These are phyloP conservation scores for Cenchrus americanus DNA, from an alignment of 176 grass and related monocot species.

Conservation along the genomic window DNA sequence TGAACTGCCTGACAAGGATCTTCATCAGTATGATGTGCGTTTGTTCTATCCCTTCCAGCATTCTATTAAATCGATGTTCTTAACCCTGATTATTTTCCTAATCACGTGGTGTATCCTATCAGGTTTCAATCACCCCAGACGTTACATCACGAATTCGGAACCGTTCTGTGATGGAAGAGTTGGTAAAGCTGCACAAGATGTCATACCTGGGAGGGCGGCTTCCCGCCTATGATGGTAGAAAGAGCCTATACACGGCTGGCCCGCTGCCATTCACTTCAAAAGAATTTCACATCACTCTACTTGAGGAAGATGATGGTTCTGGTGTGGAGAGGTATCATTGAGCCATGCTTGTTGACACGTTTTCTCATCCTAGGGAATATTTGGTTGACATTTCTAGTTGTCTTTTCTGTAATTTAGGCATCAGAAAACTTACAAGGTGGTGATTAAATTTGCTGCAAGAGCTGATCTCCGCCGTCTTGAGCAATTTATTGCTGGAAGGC, in stretches of 20 bases:
- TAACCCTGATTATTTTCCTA: background rate
- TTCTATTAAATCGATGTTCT: conserved; percentile 3
- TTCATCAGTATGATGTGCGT: conserved; percentile 95
- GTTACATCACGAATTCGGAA: conserved; percentile 55
- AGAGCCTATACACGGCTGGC: conserved; percentile 87
- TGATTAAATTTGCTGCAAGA: conserved; percentile 76
- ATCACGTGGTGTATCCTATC: background rate
- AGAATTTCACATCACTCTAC: conserved; percentile 70
- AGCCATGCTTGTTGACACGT: background rate
- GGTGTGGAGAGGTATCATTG: conserved; percentile 54
- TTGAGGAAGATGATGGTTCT: conserved; percentile 79
- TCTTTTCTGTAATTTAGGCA: conserved; percentile 52
- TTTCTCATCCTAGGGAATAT: background rate
- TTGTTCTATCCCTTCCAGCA: conserved; percentile 18
- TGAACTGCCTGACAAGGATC: conserved; percentile 79
- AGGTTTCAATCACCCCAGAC: conserved; percentile 81
- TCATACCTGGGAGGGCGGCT: conserved; percentile 82
- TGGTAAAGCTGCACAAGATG: conserved; percentile 67
- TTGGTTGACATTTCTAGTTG: background rate
- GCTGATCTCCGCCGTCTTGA: conserved; percentile 70
- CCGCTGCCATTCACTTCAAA: conserved; percentile 76
- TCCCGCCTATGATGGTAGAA: conserved; percentile 89
- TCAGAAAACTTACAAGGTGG: conserved; percentile 68
- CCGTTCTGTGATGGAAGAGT: conserved; percentile 70
- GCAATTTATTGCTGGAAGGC: conserved; percentile 74